Percentiles rank a stretch among this genome's conserved stretches.
These are phyloP conservation scores for Bipolaris sorokiniana DNA, from an alignment of 2,329 filamentous ascomycete species.

Conservation along the genomic window DNA sequence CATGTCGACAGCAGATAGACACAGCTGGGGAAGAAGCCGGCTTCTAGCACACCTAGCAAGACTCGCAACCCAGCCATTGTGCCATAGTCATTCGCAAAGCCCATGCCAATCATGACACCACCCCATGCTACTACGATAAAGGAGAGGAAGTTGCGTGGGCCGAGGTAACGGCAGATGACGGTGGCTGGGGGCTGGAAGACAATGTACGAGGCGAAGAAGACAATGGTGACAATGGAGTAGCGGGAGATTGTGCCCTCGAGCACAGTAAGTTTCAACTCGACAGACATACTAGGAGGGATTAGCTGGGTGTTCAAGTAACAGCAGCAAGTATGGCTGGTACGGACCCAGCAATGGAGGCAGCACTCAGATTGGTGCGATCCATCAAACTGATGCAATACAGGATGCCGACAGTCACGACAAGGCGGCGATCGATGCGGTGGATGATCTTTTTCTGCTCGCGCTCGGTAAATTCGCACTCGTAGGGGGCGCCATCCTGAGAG, in stretches of 20 bases:
- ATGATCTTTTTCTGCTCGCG: slow-evolving; percentile 72
- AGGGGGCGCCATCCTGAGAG: slow-evolving; percentile 27
- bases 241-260: slow-evolving; percentile 39
- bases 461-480: slow-evolving; percentile 58
- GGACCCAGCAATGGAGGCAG: slow-evolving; percentile 72
- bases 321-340: slow-evolving; percentile 16
- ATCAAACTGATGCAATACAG: slow-evolving; percentile 79
- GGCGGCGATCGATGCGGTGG: slow-evolving; percentile 66
- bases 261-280: slow-evolving; percentile 41
- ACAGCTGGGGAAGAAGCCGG: slow-evolving; percentile 51
- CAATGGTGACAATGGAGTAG: slow-evolving; percentile 65
- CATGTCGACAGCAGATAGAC: slow-evolving; percentile 55
- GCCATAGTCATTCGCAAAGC: slow-evolving; percentile 47
- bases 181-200: slow-evolving; percentile 52
- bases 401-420: slow-evolving; percentile 57
- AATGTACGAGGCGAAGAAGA: slow-evolving; percentile 55
- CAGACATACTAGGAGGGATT: slow-evolving; percentile 47
- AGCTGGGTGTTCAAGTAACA: slow-evolving; percentile 21
- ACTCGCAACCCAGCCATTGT: slow-evolving; percentile 47
- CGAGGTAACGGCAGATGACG: slow-evolving; percentile 50
- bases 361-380: slow-evolving; percentile 79
- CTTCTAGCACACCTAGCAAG: slow-evolving; percentile 51
- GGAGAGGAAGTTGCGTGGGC: slow-evolving; percentile 47
- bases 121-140: slow-evolving; percentile 50
- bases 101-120: slow-evolving; percentile 54